phyloP scores from a whole-genome alignment of 768 basidiomycete genomes.

The Stropharia rugosoannulata region DNA sequence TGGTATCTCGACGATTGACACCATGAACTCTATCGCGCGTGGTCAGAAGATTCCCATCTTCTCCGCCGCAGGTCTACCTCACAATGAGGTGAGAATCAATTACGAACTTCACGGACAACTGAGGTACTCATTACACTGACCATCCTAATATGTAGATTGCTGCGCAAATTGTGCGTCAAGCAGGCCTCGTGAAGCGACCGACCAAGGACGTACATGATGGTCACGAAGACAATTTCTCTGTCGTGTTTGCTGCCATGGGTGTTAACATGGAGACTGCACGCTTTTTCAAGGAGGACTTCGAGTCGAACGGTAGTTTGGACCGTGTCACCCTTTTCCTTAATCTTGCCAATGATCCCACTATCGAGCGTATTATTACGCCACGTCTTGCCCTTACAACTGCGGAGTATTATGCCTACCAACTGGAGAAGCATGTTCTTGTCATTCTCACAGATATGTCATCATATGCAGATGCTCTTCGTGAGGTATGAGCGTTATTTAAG shows the following conservation, averaged over 20 bases:
- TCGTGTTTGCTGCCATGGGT: constrained; percentile 99
- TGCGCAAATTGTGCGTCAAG: constrained; percentile 99
- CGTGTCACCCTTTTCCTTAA: constrained; percentile 98
- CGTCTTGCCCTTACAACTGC: constrained; percentile 97
- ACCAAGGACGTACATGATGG: constrained; percentile 98
- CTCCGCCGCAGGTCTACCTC: constrained; percentile 97
- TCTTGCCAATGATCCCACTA: constrained; percentile 98
- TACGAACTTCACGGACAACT: not conserved
- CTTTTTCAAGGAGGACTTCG: constrained; percentile 99
- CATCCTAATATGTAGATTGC: constrained; percentile 68
- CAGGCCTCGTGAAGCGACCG: constrained; percentile 94
- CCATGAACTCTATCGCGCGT: constrained; percentile 98
- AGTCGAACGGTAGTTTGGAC: constrained; percentile 96
- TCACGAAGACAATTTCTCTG: constrained; percentile 99
- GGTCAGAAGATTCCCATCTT: constrained; percentile 99
- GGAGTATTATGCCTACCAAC: constrained; percentile 98
- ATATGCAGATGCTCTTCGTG: constrained; percentile 94
- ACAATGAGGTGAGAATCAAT: constrained; percentile 79
- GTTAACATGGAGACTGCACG: constrained; percentile 99
- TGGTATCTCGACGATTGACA: constrained; percentile 97
- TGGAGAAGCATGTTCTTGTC: constrained; percentile 99
- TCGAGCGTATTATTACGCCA: constrained; percentile 99
- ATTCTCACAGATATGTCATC: constrained; percentile 99
- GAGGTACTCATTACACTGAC: constrained; percentile 1
- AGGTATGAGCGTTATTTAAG: constrained; percentile 49